Evolutionary conservation across 495 filamentous ascomycete species (phyloP).

Genomic region (Sordaria brevicollis): DNA sequence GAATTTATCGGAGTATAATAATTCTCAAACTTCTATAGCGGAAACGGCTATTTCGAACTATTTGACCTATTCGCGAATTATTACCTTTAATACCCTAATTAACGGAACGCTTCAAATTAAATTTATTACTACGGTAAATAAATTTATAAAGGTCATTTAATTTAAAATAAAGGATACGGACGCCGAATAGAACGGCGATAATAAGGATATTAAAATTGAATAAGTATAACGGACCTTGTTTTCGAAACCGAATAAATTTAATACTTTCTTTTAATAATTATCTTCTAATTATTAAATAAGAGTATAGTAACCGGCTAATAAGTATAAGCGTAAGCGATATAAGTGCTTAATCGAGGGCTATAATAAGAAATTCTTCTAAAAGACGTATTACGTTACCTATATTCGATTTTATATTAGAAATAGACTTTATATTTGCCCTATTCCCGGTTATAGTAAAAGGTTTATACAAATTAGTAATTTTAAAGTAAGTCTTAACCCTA

Average conservation of each 20-base stretch:
- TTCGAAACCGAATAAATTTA: neutral
- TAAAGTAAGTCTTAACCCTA: constrained; percentile 46
- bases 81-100: constrained; percentile 15
- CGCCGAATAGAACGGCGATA: neutral
- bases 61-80: constrained; percentile 12
- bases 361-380: constrained; percentile 76
- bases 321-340: constrained; percentile 51
- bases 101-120: constrained; percentile 29
- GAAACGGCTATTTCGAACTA: neutral
- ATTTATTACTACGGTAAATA: constrained; percentile 76
- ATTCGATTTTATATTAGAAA: constrained; percentile 80
- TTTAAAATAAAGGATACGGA: constrained; percentile 34
- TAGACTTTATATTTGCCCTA: constrained; percentile 68
- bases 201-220: neutral
- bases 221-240: neutral
- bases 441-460: constrained; percentile 68
- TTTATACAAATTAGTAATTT: constrained; percentile 87
- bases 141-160: constrained; percentile 84
- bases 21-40: constrained; percentile 14
- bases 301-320: neutral
- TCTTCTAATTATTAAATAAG: neutral
- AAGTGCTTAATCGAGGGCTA: constrained; percentile 66
- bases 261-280: neutral
- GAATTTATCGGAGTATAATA: constrained; percentile 28
- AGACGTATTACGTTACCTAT: constrained; percentile 89